Evolutionary conservation across 1,284 basidiomycete genomes (phyloP), one percentile per base, ranked within the genome.

Genomic region (Ganoderma sinense): DNA sequence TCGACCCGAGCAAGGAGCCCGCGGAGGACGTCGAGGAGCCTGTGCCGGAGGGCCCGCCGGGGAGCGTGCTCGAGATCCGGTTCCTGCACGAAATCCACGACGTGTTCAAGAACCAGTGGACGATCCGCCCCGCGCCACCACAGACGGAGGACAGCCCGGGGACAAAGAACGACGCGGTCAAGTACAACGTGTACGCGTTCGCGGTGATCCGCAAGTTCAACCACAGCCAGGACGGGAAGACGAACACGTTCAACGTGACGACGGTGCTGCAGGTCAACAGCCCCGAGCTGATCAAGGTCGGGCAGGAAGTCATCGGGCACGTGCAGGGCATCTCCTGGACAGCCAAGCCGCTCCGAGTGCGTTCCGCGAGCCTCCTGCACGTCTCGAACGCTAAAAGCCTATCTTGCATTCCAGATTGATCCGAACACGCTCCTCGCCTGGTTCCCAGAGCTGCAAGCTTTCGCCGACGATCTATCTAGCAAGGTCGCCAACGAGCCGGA

Each of bases 271-370:
- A 88, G 65, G 79, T 90, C 76, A 88, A 89, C 77, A 89, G 87
- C 74, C 81, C 81, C 41, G 87, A 87, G 71, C 82, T 90, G 66
- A 77, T 87, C 45, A 85, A 86, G 69, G 85, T 85, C 11, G 87
- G 86, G 69, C 83, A 87, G 71, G 85, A 87, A 62, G 85, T 89
- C 33, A 85, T 90, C 68, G 80, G 84, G 64, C 81, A 83, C 10
- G 86, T 86, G 82, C 86, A 85, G 43, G 87, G 88, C 29, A 80
- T 89, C 40, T 89, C 88, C 10, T 89, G 88, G 88, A 86, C 86
- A 61, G 78, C 84, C 10, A 85, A 87, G 61, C 87, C 87, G 10
- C 80, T 89, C 11, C 84, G 87, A 76, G 88, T 88, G 70, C 10
- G 79, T 76, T 20, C 40, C 18, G 26, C n/a, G 31, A n/a, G 20